Conservation (phyloP, 78 protist genomes). For the Cavenderia fasciculata region DNA sequence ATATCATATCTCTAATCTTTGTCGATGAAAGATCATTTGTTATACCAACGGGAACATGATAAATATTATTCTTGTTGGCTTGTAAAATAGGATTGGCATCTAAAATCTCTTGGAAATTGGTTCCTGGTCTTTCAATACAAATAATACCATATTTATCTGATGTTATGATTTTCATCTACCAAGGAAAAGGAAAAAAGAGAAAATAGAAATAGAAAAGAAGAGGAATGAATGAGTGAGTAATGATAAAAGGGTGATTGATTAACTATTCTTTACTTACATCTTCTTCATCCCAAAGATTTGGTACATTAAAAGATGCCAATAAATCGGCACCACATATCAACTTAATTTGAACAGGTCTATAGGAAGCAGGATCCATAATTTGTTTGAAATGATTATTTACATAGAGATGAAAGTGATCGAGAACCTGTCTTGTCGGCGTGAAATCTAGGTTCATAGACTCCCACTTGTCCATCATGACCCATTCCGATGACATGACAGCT, state of each 20-base stretch:
- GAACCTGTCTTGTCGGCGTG: conserved; percentile 50
- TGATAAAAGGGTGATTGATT: not conserved
- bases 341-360: not conserved
- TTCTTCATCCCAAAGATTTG: conserved; percentile 49
- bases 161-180: conserved; percentile 46
- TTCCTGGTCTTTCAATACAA: conserved; percentile 39
- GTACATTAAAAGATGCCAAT: conserved; percentile 62
- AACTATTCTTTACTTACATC: conserved; percentile 25
- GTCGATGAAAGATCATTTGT: conserved; percentile 66
- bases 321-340: conserved; percentile 66
- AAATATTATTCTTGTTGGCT: conserved; percentile 14
- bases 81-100: conserved; percentile 14
- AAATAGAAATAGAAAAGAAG: not conserved
- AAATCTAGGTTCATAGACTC: conserved; percentile 24
- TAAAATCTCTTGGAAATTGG: conserved; percentile 30
- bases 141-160: conserved; percentile 40
- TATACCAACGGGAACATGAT: not conserved
- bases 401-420: conserved; percentile 18
- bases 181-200: not conserved
- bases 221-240: not conserved
- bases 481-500: conserved; percentile 18
- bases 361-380: not conserved
- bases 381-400: not conserved
- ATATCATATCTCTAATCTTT: conserved; percentile 28
- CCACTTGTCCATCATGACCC: conserved; percentile 53